phyloP scores from a whole-genome alignment of 225 moss, liverwort and hornwort species.

The Thuidium tamariscinum region DNA sequence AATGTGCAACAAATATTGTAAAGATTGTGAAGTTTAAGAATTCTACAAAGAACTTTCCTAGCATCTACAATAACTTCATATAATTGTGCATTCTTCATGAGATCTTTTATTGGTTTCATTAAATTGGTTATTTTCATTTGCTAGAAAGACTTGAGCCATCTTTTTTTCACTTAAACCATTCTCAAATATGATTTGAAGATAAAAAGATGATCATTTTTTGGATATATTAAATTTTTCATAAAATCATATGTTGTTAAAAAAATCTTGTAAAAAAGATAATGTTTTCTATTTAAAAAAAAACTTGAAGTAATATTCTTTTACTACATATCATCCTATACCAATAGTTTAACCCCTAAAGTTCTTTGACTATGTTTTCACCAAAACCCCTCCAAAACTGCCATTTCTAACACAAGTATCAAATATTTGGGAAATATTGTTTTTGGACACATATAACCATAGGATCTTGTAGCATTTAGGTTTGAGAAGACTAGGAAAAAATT shows the following conservation, averaged over 20 bases:
- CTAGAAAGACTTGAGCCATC: neutral
- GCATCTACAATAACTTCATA: neutral
- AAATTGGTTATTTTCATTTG: neutral
- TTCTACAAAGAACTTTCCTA: no score
- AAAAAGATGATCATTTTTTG: no score
- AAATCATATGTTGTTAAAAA: neutral
- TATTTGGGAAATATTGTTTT: no score
- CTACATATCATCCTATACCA: no score
- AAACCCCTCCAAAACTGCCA: no score
- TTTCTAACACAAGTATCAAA: no score
- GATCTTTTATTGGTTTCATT: neutral
- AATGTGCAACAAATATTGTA: neutral
- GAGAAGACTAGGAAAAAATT: no score
- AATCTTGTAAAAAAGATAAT: neutral
- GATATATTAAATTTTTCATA: neutral
- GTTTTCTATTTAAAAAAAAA: neutral
- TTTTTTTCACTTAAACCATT: neutral
- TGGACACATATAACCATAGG: no score
- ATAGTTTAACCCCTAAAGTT: no score
- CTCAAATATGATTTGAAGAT: neutral
- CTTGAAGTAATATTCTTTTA: no score
- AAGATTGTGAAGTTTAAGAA: neutral
- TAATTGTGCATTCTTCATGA: neutral
- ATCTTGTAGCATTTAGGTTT: no score
- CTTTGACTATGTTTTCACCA: no score